A percentile compares a stretch with the other conserved stretches of the same genome.
phyloP scores from a whole-genome alignment of 176 grass and related monocot species.

The Carex myosuroides region DNA sequence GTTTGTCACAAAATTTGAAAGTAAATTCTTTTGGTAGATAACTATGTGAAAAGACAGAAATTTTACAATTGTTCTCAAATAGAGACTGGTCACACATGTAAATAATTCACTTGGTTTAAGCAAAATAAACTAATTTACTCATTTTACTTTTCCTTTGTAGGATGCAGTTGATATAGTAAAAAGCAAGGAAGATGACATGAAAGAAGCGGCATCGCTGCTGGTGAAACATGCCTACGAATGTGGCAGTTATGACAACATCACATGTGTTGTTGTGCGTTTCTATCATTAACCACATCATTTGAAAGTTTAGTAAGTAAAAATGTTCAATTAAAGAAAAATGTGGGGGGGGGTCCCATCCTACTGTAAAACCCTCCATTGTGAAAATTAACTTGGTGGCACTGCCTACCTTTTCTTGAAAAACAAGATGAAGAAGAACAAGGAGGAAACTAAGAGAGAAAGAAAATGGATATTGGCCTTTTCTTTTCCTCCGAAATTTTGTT shows the following conservation, averaged over 20 bases:
- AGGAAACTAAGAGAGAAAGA: background rate
- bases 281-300: background rate
- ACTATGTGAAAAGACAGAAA: background rate
- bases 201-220: conserved; percentile 11
- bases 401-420: conserved; percentile 1
- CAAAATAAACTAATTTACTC: background rate
- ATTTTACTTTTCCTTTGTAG: background rate
- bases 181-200: conserved; percentile 8
- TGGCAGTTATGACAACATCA: conserved; percentile 21
- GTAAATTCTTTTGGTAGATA: background rate
- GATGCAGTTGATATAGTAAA: conserved; percentile 10
- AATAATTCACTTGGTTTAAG: background rate
- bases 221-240: background rate
- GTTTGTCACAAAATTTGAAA: background rate
- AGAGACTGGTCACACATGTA: background rate
- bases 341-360: background rate
- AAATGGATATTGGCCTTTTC: background rate
- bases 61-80: background rate
- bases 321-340: conserved; percentile 17
- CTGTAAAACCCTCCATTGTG: background rate
- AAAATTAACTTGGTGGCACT: background rate
- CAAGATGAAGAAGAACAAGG: conserved; percentile 4
- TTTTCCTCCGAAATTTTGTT: conserved; percentile 15
- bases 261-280: conserved; percentile 20
- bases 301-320: conserved; percentile 5